A percentile compares a stretch with the other conserved stretches of the same genome.
phyloP scores from a whole-genome alignment of 2,329 filamentous ascomycete species.

The Penicillium hordei region DNA sequence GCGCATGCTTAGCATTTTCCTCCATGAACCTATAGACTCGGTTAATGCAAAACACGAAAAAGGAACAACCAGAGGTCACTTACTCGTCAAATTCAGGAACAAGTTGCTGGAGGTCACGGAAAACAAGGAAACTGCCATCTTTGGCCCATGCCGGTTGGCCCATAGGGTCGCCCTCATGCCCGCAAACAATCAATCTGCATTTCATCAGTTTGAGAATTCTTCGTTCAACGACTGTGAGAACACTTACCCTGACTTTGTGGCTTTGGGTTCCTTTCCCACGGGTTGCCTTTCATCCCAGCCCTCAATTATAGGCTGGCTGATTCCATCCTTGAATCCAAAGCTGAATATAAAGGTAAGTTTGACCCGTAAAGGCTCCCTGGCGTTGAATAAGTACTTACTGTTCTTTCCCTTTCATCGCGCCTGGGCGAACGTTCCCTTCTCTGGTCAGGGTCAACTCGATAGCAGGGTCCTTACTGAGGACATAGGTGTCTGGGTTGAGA shows the following conservation, averaged over 20 bases:
- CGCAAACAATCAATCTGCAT: conserved; percentile 40
- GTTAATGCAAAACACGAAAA: background rate
- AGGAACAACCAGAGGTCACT: background rate
- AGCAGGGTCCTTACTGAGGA: background rate
- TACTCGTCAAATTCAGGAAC: conserved; percentile 47
- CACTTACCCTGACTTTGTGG: conserved; percentile 28
- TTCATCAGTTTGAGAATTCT: conserved; percentile 17
- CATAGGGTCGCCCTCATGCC: conserved; percentile 37
- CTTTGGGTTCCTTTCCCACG: background rate
- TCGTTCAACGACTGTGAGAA: no score
- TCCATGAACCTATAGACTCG: conserved; percentile 33
- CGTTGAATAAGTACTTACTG: conserved; percentile 15
- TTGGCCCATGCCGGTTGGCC: conserved; percentile 40
- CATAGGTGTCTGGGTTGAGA: conserved; percentile 3
- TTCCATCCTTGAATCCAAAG: conserved; percentile 48
- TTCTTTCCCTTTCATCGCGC: conserved; percentile 10
- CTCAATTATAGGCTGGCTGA: conserved; percentile 44
- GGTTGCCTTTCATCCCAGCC: conserved; percentile 28
- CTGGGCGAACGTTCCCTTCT: conserved; percentile 4
- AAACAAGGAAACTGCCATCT: conserved; percentile 48
- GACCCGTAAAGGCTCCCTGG: background rate
- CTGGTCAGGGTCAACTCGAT: background rate
- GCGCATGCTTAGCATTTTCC: conserved; percentile 25
- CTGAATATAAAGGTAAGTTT: conserved; percentile 17
- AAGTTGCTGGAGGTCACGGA: conserved; percentile 47